These are phyloP conservation scores for Cryomyces minteri DNA, from an alignment of 495 filamentous ascomycete genomes.

Conservation along the genomic window DNA sequence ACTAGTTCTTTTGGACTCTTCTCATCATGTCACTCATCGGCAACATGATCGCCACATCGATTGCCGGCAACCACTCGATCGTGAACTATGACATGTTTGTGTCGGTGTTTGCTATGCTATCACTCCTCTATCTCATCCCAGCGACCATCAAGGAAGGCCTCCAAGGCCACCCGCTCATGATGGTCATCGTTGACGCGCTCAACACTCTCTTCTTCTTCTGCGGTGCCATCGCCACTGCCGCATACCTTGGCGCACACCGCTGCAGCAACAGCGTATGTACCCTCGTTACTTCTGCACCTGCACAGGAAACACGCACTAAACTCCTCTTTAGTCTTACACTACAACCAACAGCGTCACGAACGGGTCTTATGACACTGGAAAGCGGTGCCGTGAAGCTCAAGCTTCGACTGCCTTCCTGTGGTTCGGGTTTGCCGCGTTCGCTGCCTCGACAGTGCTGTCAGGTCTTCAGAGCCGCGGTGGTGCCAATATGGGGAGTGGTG, in stretches of 20 bases:
- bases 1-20: constrained; percentile 46
- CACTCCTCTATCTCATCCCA: constrained; percentile 41
- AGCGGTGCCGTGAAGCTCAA: constrained; percentile 53
- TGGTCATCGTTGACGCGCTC: constrained; percentile 36
- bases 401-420: constrained; percentile 51
- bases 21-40: constrained; percentile 47
- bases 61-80: constrained; percentile 33
- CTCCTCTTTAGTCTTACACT: constrained; percentile 30
- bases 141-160: constrained; percentile 30
- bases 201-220: constrained; percentile 49
- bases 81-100: constrained; percentile 53
- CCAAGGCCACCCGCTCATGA: constrained; percentile 32
- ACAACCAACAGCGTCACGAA: constrained; percentile 38
- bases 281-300: not conserved
- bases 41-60: constrained; percentile 43
- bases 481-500: constrained; percentile 12
- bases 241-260: constrained; percentile 36
- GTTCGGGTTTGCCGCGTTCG: constrained; percentile 47
- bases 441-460: constrained; percentile 33
- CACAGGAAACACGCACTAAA: constrained; percentile 1
- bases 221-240: constrained; percentile 44
- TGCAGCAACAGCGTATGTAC: constrained; percentile 43
- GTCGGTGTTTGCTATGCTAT: constrained; percentile 44
- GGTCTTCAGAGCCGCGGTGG: constrained; percentile 24
- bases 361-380: constrained; percentile 30